phyloP scores from a whole-genome alignment of 345 rosid species.

The Raphanus sativus region DNA sequence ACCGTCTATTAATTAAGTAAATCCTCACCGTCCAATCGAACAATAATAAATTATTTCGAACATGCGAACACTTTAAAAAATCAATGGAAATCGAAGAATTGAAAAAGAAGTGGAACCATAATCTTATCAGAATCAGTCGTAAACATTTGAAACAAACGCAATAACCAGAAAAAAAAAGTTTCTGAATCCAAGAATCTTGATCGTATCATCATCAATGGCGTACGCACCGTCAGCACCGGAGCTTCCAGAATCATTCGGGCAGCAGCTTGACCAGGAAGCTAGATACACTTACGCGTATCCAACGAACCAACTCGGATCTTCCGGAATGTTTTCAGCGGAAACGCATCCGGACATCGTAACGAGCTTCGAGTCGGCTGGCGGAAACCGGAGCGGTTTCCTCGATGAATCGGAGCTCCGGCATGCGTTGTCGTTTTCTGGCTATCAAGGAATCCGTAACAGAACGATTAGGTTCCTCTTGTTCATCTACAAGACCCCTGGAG shows the following conservation, averaged over 20 bases:
- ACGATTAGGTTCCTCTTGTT: slow-evolving; percentile 65
- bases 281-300: slow-evolving; percentile 25
- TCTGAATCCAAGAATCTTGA: neutral
- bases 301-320: slow-evolving; percentile 30
- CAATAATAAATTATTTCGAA: neutral
- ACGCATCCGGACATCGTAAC: slow-evolving; percentile 52
- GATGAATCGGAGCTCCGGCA: slow-evolving; percentile 63
- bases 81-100: neutral
- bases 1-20: neutral
- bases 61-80: neutral
- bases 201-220: slow-evolving; percentile 18
- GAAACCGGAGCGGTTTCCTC: slow-evolving; percentile 61
- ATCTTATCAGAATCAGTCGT: slow-evolving; percentile 15
- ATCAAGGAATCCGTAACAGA: slow-evolving; percentile 47
- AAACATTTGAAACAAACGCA: neutral
- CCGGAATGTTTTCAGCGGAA: slow-evolving; percentile 49
- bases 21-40: neutral
- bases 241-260: slow-evolving; percentile 39
- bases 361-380: slow-evolving; percentile 62
- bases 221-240: slow-evolving; percentile 52
- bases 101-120: neutral
- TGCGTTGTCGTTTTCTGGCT: slow-evolving; percentile 52
- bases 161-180: neutral
- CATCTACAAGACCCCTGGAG: slow-evolving; percentile 60
- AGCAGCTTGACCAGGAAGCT: slow-evolving; percentile 7